These are phyloP conservation scores for Termitomyces sp. DNA, from an alignment of 768 basidiomycete genomes.

Conservation along the genomic window DNA sequence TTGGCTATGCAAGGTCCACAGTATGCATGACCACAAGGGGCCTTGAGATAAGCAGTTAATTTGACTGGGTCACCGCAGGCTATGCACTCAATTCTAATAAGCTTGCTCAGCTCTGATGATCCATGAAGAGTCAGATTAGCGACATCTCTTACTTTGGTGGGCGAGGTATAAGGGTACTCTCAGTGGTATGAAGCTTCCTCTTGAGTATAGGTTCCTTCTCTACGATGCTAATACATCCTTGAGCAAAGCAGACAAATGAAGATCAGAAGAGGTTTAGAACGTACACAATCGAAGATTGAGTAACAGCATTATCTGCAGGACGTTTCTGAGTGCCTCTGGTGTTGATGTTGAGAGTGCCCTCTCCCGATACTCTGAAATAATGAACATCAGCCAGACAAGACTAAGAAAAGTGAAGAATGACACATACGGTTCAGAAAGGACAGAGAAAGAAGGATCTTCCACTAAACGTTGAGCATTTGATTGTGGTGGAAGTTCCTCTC, in stretches of 20 bases:
- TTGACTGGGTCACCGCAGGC: conserved; percentile 12
- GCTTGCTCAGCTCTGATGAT: not conserved
- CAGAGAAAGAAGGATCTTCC: conserved; percentile 10
- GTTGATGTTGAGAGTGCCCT: not conserved
- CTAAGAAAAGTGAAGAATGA: not conserved
- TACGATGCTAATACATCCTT: not conserved
- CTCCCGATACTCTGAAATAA: not conserved
- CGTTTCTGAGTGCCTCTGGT: not conserved
- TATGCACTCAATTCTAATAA: conserved; percentile 11
- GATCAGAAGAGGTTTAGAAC: not conserved
- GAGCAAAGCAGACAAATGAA: not conserved
- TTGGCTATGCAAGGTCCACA: conserved; percentile 29
- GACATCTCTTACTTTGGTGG: not conserved
- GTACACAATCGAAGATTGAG: not conserved
- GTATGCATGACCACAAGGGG: conserved; percentile 35
- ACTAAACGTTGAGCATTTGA: conserved; percentile 15
- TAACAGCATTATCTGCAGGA: not conserved
- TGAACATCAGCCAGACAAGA: not conserved
- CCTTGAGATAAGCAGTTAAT: conserved; percentile 11
- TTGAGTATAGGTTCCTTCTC: not conserved
- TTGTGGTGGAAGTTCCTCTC: conserved; percentile 7
- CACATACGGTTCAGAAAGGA: conserved; percentile 8
- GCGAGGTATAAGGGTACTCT: not conserved
- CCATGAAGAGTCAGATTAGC: not conserved
- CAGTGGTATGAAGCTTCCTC: not conserved